A percentile compares a stretch with the other conserved stretches of the same genome.
phyloP scores from a whole-genome alignment of 495 filamentous ascomycete species.

The Viridothelium virens region DNA sequence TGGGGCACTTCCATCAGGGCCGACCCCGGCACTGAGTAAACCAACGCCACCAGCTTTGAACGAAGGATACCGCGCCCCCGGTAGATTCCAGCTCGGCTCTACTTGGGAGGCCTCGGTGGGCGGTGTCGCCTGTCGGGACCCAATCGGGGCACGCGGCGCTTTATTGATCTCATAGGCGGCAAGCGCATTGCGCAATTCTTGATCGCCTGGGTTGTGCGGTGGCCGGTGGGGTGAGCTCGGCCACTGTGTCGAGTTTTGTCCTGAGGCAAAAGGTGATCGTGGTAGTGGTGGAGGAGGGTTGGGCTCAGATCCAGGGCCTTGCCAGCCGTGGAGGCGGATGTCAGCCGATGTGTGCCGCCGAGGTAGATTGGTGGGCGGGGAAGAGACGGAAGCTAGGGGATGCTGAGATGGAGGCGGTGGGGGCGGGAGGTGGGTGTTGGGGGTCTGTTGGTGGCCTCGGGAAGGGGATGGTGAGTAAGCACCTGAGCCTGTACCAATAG shows the following conservation, averaged over 20 bases:
- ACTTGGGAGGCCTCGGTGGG: slow-evolving; percentile 43
- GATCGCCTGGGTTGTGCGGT: slow-evolving; percentile 55
- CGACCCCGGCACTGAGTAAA: slow-evolving; percentile 23
- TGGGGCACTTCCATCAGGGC: slow-evolving; percentile 39
- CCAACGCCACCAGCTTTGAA: slow-evolving; percentile 26
- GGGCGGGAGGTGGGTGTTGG: slow-evolving; percentile 49
- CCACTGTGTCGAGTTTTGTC: slow-evolving; percentile 70
- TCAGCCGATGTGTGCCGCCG: slow-evolving; percentile 93
- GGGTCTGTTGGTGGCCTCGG: slow-evolving; percentile 45
- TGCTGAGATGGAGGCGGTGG: slow-evolving; percentile 65
- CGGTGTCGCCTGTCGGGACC: slow-evolving; percentile 60
- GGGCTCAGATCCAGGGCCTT: slow-evolving; percentile 36
- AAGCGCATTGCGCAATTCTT: slow-evolving; percentile 72
- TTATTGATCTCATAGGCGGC: slow-evolving; percentile 70
- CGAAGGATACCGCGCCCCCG: slow-evolving; percentile 40
- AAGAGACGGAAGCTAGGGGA: slow-evolving; percentile 65
- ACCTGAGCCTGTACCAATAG: slow-evolving; percentile 59
- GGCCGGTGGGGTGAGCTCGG: slow-evolving; percentile 73
- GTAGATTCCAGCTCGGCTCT: slow-evolving; percentile 45
- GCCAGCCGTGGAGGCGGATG: slow-evolving; percentile 86
- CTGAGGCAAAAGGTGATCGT: slow-evolving; percentile 64
- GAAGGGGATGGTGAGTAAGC: slow-evolving; percentile 51
- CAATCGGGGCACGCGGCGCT: slow-evolving; percentile 27
- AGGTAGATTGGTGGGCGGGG: slow-evolving; percentile 66
- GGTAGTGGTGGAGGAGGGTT: slow-evolving; percentile 30